phyloP scores from a whole-genome alignment of 805 yeast species.

The Metschnikowia aberdeeniae region DNA sequence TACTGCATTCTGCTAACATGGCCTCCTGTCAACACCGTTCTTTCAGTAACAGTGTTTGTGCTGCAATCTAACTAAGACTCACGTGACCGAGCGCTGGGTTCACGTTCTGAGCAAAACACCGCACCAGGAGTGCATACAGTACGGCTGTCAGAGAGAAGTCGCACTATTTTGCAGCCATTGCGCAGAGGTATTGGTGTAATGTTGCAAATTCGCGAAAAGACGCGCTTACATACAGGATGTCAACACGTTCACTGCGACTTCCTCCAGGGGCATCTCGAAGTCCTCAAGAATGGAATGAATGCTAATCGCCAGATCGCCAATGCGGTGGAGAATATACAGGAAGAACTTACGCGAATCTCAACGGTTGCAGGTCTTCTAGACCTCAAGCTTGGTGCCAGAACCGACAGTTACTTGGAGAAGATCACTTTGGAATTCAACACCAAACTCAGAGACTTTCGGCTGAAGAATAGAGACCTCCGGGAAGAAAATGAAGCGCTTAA shows the following conservation, averaged over 20 bases:
- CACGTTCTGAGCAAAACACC: too few species aligned
- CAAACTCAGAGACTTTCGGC: conserved; percentile 12
- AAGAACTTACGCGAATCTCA: conserved; percentile 12
- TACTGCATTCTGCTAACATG: too few species aligned
- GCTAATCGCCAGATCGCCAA: conserved; percentile 11
- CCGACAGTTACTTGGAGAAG: conserved; percentile 8
- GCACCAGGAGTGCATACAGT: neutral
- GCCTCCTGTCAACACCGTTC: too few species aligned
- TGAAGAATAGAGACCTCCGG: conserved; percentile 7
- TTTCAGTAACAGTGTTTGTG: neutral
- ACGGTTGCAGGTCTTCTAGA: conserved; percentile 9
- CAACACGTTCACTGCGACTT: conserved; percentile 1
- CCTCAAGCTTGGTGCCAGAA: conserved; percentile 1
- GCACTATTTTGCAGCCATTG: conserved; percentile 6
- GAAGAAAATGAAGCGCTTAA: conserved; percentile 11
- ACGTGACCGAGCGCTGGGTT: neutral
- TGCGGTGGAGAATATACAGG: conserved; percentile 16
- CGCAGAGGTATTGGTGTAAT: neutral
- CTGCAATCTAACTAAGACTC: neutral
- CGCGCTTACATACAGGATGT: conserved; percentile 1
- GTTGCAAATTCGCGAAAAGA: conserved; percentile 3
- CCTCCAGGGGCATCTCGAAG: neutral
- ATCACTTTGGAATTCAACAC: conserved; percentile 15
- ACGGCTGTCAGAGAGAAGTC: neutral
- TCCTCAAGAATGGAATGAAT: conserved; percentile 10